Evolutionary conservation across 2,329 filamentous ascomycete species (phyloP), one percentile per base, ranked within the genome.

Genomic region (Claviceps quebecensis): DNA sequence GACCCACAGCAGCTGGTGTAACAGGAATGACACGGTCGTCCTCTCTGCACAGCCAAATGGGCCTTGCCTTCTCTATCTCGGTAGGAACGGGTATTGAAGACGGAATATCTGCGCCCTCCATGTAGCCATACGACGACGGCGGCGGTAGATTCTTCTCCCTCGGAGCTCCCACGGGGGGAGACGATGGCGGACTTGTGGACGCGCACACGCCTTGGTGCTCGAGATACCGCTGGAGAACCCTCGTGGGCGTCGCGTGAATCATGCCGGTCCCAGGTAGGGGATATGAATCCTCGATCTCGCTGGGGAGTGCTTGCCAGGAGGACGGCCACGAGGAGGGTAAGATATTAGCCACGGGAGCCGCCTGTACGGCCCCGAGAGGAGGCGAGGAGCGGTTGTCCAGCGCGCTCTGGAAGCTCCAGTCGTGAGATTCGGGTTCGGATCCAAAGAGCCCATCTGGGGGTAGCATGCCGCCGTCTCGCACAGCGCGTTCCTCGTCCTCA

Each of bases 201-300:
- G 36, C 29, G 13, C 4, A 23, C 2, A 16, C 43, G 14, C n/a
- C 43, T n/a, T 56, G 48, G 72, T 70, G 3, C 72, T 69, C 3
- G 38, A 77, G 64, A 53, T 73, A 76, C 23, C 71, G 68, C 53
- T 76, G 70, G 11, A 80, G 57, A 1, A 77, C 63, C 40, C 73
- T 68, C 1, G 72, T 74, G 0, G 78, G 77, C 0, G 78, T 75
- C 17, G 56, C 55, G 8, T 55, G 54, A 11, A 65, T 51, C 19
- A 66, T 23, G 5, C 55, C 56, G 4, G 59, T 52, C 47, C 62
- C 61, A 7, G 66, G 66, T 53, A 69, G 63, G 48, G 59, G 73
- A 56, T 78, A 73, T 0, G 78, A 83, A 57, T 83, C 78, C 9
- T 68, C 69, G 19, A 82, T 68, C 29, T 74, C 66, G 52, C 75